These are phyloP conservation scores for Aeminium ludgeri DNA, from an alignment of 495 filamentous ascomycete species.

Conservation along the genomic window DNA sequence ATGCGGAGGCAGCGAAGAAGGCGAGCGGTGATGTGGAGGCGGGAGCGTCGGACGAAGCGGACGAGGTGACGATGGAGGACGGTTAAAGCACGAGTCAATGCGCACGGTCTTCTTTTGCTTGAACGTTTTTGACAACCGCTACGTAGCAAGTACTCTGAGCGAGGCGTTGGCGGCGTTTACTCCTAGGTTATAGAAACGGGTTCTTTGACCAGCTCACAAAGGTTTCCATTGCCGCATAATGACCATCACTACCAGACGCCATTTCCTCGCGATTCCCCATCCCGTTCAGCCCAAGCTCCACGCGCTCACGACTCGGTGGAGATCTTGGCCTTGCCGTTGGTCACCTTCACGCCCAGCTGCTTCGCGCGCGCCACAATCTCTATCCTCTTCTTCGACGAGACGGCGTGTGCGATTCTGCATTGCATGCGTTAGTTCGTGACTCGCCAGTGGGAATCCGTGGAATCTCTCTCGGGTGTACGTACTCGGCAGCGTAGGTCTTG, in stretches of 20 bases:
- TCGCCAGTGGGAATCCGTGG: neutral
- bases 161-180: slow-evolving; percentile 13
- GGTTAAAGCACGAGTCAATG: neutral
- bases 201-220: too few species aligned
- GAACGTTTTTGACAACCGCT: neutral
- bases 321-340: slow-evolving; percentile 95
- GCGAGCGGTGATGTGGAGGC: slow-evolving; percentile 1
- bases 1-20: slow-evolving; percentile 21
- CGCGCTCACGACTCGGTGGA: slow-evolving; percentile 59
- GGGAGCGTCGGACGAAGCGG: neutral
- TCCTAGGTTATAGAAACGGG: too few species aligned
- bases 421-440: slow-evolving; percentile 16
- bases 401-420: slow-evolving; percentile 78
- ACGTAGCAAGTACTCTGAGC: slow-evolving; percentile 6
- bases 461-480: slow-evolving; percentile 27
- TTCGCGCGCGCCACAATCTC: slow-evolving; percentile 92
- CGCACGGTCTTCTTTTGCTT: neutral
- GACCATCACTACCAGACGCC: slow-evolving; percentile 4
- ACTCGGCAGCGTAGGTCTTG: slow-evolving; percentile 96
- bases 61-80: neutral
- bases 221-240: too few species aligned
- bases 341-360: slow-evolving; percentile 96
- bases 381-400: slow-evolving; percentile 95
- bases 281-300: neutral
- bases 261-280: neutral